Base-by-base conservation (phyloP, 1,139 yeast species). In the Scheffersomyces parashehatae region DNA sequence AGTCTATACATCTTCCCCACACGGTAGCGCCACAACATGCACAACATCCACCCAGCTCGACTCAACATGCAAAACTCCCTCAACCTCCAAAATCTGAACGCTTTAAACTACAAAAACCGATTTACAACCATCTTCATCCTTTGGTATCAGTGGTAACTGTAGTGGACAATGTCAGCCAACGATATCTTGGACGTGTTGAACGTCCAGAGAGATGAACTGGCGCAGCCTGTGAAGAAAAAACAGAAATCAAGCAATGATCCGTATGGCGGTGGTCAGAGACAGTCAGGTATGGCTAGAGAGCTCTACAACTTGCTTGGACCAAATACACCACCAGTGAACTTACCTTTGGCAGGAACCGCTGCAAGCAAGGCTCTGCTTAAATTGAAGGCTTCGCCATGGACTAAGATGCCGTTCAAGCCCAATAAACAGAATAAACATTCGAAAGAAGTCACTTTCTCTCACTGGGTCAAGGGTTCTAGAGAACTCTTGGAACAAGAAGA, bases 261-360 rank as follows among this genome's bases (percentile, higher is more conserved):
- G 26, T 20, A 20, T 20, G 34, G 35, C 9, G 56, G 64, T 33
- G 45, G 47, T 10, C 72, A 73, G 4, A 75, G 77, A 48, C 79
- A 77, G 49, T 82, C 88, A 13, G 97, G 97, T 15, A 86, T 93
- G 82, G 95, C 89, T 50, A 77, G 99, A 52, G 99, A 93, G 62
- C 72, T 93, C 42, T 91, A 86, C 64, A 87, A 86, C 54, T 73
- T 95, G 46, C 70, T 95, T 35, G 99, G 99, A 2, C 93, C 95
- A 35, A 90, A 89, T 62, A 83, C 96, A 2, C 97, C 99, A 0
- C 95, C 99, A 1, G 81, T 90, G 3, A 73, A 73, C 38, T 59
- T 82, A 11, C 43, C 56, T 10, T 68, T 79, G n/a, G 74, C 79
- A 6, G 75, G 79, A 9, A 59, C 70, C 30, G 70, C 68, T 37